Conservation (phyloP, 2,329 filamentous ascomycete species). For the Ophiostoma quercus region DNA sequence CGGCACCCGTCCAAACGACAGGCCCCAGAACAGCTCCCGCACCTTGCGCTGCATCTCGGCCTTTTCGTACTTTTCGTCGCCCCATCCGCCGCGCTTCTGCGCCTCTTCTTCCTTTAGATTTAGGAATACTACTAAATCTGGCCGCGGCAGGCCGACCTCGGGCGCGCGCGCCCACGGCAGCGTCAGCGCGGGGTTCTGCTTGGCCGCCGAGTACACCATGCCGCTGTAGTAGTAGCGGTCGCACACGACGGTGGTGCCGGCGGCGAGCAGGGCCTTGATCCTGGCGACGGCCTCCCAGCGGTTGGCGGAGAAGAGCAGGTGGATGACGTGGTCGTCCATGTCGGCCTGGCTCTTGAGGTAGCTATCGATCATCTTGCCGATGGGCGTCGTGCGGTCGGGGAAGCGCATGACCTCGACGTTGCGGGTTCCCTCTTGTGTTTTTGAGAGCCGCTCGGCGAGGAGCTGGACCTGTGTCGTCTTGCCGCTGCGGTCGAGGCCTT, state of each 20-base stretch:
- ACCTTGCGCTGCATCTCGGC: slow-evolving; percentile 77
- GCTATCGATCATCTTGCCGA: slow-evolving; percentile 78
- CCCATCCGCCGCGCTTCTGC: slow-evolving; percentile 75
- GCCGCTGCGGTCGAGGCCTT: slow-evolving; percentile 83
- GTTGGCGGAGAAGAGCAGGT: slow-evolving; percentile 85
- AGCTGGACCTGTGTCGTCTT: slow-evolving; percentile 85
- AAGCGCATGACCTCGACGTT: slow-evolving; percentile 51
- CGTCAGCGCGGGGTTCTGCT: slow-evolving; percentile 63
- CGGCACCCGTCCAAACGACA: slow-evolving; percentile 44
- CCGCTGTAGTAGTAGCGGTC: slow-evolving; percentile 96
- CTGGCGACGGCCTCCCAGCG: slow-evolving; percentile 67
- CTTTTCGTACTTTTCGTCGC: slow-evolving; percentile 83
- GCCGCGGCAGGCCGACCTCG: slow-evolving; percentile 79
- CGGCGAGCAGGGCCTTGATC: slow-evolving; percentile 51
- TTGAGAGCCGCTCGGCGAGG: slow-evolving; percentile 51
- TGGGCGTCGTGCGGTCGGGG: slow-evolving; percentile 76
- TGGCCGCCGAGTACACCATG: slow-evolving; percentile 87
- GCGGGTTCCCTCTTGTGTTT: slow-evolving; percentile 29
- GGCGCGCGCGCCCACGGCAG: slow-evolving; percentile 78
- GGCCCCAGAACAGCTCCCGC: slow-evolving; percentile 62
- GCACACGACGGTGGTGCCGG: slow-evolving; percentile 71
- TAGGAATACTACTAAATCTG: slow-evolving; percentile 83
- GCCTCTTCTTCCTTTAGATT: slow-evolving; percentile 72
- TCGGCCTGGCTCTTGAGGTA: slow-evolving; percentile 70
- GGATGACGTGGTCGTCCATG: slow-evolving; percentile 83